Conservation (phyloP, 108 stramenopile genomes). For the Epithemia pelagica region DNA sequence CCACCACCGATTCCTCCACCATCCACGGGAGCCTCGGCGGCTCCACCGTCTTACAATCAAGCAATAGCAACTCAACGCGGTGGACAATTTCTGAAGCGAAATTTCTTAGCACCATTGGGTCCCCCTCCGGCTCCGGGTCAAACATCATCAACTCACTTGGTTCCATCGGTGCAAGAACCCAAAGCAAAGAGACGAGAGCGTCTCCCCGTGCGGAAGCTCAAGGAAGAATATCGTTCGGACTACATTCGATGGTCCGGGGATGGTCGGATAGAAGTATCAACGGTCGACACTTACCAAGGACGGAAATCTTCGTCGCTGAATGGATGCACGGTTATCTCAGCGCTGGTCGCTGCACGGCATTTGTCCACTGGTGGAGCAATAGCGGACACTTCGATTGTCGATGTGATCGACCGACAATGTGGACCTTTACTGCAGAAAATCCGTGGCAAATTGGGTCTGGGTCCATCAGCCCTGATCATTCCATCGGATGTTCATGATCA, state of each 20-base stretch:
- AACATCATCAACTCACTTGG: slow-evolving; percentile 4
- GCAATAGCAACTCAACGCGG: slow-evolving; percentile 1
- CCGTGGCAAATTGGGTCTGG: slow-evolving; percentile 66
- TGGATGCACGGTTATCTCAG: slow-evolving; percentile 86
- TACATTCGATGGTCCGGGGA: slow-evolving; percentile 30
- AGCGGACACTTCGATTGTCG: slow-evolving; percentile 40
- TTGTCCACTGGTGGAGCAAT: slow-evolving; percentile 36
- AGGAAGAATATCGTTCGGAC: slow-evolving; percentile 13
- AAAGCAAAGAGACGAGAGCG: slow-evolving; percentile 2
- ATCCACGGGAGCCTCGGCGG: no score
- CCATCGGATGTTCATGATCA: slow-evolving; percentile 89
- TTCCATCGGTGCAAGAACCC: slow-evolving; percentile 3
- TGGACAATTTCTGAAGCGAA: no score
- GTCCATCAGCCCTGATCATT: slow-evolving; percentile 70
- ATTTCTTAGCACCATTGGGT: slow-evolving; percentile 8
- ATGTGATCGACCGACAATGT: slow-evolving; percentile 68
- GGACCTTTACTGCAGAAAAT: slow-evolving; percentile 55
- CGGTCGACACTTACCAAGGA: slow-evolving; percentile 75
- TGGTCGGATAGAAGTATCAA: slow-evolving; percentile 51
- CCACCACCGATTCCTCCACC: slow-evolving; percentile 29
- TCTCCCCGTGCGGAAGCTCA: slow-evolving; percentile 18
- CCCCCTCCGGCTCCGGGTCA: slow-evolving; percentile 8
- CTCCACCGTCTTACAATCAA: slow-evolving; percentile 28
- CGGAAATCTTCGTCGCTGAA: slow-evolving; percentile 66
- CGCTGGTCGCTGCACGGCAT: slow-evolving; percentile 62